Conservation (phyloP, 352 stramenopile genomes). For the Nothophytophthora sp. region DNA sequence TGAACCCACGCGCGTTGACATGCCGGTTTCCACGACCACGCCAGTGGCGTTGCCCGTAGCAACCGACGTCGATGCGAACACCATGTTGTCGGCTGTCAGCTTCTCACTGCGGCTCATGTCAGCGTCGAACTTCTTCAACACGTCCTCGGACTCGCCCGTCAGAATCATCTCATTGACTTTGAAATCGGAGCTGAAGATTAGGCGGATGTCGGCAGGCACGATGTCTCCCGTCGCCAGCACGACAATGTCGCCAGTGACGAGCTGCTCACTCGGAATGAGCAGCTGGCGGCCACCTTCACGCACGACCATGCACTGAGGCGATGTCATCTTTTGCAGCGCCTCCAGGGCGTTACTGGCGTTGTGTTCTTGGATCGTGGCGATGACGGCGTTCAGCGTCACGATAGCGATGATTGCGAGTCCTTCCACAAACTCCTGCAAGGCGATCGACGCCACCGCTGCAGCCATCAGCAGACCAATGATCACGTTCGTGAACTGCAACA, state of each 20-base stretch:
- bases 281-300: too few species aligned
- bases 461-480: too few species aligned
- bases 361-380: too few species aligned
- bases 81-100: slow-evolving; percentile 71
- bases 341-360: too few species aligned
- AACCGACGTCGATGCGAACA: slow-evolving; percentile 86
- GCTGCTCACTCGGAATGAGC: slow-evolving; percentile 32
- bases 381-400: too few species aligned
- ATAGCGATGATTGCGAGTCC: too few species aligned
- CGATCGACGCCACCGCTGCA: too few species aligned
- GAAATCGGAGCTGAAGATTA: slow-evolving; percentile 68
- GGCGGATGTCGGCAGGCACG: slow-evolving; percentile 83
- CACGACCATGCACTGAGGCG: too few species aligned
- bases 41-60: slow-evolving; percentile 47
- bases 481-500: too few species aligned
- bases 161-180: slow-evolving; percentile 92
- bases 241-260: slow-evolving; percentile 68
- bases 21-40: slow-evolving; percentile 43
- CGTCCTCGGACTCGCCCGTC: slow-evolving; percentile 86
- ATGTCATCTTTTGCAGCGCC: too few species aligned
- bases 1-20: slow-evolving; percentile 43
- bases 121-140: slow-evolving; percentile 42
- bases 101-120: slow-evolving; percentile 24
- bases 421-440: too few species aligned
- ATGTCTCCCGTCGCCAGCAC: slow-evolving; percentile 86